Base-by-base conservation (phyloP, 805 yeast species). In the Ogataea ramenticola region DNA sequence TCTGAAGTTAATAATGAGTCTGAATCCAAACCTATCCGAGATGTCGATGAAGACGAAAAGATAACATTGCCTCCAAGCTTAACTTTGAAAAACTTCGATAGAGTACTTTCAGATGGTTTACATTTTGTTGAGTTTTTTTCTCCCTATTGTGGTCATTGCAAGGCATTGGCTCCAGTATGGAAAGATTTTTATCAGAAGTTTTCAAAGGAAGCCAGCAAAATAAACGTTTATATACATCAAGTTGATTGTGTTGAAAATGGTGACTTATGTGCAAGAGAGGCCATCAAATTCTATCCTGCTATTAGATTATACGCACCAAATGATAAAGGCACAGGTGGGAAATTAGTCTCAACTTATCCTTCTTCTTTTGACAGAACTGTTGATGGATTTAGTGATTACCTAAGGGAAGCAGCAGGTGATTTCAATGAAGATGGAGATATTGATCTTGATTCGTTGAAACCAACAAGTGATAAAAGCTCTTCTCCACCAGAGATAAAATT, bases 71-170 rank as follows among this genome's bases (percentile, higher is more conserved):
- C 93, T 0, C 70, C 64, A 3, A 68, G 72, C 1, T 60, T 87
- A 39, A 77, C 72, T 0, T 50, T 58, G 3, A 71, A 64, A 1
- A 70, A 66, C 19, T 87, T 85, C 55, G 79, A 77, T 43, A 47
- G 60, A 12, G 64, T 66, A 32, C 56, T 78, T n/a, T 57, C 67
- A 17, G 63, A 70, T 10, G 83, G 83, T 3, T 64, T 80, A 19
- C 82, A 89, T 55, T 72, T 91, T 56, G 81, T 91, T 30, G 96
- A 91, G 64, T 90, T 88, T 64, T 93, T 65, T 59, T 87, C 96
- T 29, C 99, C 99, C 0, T 82, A 82, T 55, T 93, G 99, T 60
- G 60, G 67, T 8, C 98, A 91, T 63, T 93, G 99, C 65, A 74
- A 67, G 48, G 70, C 66, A 8, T 65, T 93, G 43, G 93, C 86